phyloP scores from a whole-genome alignment of 805 yeast species.

The Metschnikowia vanudenii region DNA sequence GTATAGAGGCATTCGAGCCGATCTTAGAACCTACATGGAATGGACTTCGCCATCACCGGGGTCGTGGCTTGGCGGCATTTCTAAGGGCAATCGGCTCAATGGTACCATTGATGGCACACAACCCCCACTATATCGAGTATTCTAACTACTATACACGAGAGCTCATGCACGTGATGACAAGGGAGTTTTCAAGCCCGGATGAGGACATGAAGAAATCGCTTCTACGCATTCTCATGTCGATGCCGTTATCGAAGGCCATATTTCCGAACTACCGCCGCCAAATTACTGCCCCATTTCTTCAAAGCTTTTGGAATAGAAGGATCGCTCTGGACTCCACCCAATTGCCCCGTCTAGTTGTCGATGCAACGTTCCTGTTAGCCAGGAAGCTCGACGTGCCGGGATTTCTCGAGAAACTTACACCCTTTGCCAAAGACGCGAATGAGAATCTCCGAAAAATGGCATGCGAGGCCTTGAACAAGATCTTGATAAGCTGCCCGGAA shows the following conservation, averaged over 20 bases:
- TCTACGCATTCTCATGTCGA: slow-evolving; percentile 61
- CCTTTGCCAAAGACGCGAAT: slow-evolving; percentile 73
- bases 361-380: slow-evolving; percentile 68
- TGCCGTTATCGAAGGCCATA: slow-evolving; percentile 61
- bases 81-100: slow-evolving; percentile 74
- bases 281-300: slow-evolving; percentile 61
- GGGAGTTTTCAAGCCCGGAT: slow-evolving; percentile 80
- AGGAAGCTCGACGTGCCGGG: slow-evolving; percentile 63
- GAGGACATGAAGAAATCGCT: slow-evolving; percentile 83
- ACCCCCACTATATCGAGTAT: slow-evolving; percentile 56
- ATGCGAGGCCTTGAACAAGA: slow-evolving; percentile 62
- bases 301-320: slow-evolving; percentile 79
- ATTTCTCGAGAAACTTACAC: slow-evolving; percentile 56
- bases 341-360: slow-evolving; percentile 59
- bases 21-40: slow-evolving; percentile 76
- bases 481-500: slow-evolving; percentile 41
- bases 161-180: slow-evolving; percentile 59
- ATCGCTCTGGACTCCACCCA: slow-evolving; percentile 63
- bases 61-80: slow-evolving; percentile 72
- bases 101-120: slow-evolving; percentile 76
- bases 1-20: slow-evolving; percentile 80
- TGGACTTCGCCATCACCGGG: slow-evolving; percentile 75
- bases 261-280: slow-evolving; percentile 44
- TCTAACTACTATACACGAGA: slow-evolving; percentile 76
- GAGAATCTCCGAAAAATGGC: slow-evolving; percentile 80